phyloP scores from a whole-genome alignment of 2,329 filamentous ascomycete species.

The Colletotrichum sp. region DNA sequence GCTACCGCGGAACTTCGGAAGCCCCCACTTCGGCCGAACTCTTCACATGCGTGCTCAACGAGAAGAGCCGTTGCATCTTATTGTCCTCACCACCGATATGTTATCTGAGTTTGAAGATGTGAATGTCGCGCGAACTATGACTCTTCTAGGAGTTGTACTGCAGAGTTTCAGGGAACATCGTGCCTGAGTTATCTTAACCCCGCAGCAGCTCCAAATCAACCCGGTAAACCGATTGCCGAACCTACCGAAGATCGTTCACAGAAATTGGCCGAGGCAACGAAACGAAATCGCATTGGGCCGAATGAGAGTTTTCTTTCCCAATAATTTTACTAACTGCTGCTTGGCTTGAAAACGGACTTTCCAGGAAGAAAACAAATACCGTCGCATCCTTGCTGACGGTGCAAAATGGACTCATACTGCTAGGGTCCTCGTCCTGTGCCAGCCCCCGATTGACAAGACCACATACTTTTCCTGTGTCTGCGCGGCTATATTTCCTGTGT shows the following conservation, averaged over 20 bases:
- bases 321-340: background rate
- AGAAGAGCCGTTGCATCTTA: background rate
- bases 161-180: background rate
- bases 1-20: background rate
- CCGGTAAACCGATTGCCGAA: background rate
- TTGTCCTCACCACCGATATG: background rate
- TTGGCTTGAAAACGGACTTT: background rate
- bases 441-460: background rate
- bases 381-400: background rate
- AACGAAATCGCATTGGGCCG: background rate
- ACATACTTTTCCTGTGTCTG: too few species aligned
- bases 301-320: background rate
- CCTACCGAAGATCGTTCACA: background rate
- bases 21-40: background rate
- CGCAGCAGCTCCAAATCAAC: background rate
- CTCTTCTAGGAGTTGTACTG: background rate
- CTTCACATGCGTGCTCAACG: background rate
- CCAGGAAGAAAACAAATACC: fast-evolving
- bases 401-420: fast-evolving
- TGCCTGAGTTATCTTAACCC: background rate
- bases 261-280: background rate
- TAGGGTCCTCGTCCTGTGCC: background rate
- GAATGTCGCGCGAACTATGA: background rate
- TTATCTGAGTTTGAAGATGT: background rate
- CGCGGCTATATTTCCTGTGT: too few species aligned